phyloP scores from a whole-genome alignment of 140 eudicot species.

The Ambrosia hybrid region DNA sequence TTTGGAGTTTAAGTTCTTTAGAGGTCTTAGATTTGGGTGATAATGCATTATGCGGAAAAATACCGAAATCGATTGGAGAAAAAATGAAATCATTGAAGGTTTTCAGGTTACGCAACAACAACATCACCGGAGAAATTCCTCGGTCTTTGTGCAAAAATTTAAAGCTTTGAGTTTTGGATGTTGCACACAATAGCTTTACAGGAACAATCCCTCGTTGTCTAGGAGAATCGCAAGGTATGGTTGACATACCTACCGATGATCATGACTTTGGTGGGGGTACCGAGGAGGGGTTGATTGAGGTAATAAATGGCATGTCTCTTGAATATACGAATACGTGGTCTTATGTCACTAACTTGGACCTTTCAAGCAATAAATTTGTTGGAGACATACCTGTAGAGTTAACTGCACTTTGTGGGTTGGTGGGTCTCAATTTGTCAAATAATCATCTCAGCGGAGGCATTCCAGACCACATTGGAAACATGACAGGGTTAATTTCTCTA shows the following conservation, averaged over 20 bases:
- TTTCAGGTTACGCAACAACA: conserved; percentile 29
- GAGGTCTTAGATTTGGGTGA: conserved; percentile 32
- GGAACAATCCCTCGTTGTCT: conserved; percentile 28
- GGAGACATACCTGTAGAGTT: conserved; percentile 43
- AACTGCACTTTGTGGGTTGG: conserved; percentile 21
- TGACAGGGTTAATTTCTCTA: conserved; percentile 9
- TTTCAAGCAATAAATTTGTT: conserved; percentile 38
- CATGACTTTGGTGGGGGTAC: no score
- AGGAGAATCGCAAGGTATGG: background rate
- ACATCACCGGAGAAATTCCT: conserved; percentile 24
- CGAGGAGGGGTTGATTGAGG: conserved; percentile 5
- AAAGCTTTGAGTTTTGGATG: conserved; percentile 25
- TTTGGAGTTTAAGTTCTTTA: conserved; percentile 25
- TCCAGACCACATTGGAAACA: conserved; percentile 13
- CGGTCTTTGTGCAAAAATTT: conserved; percentile 22
- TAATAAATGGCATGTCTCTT: background rate
- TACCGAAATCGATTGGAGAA: conserved; percentile 35
- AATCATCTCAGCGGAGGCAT: conserved; percentile 39
- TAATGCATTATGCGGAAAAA: conserved; percentile 28
- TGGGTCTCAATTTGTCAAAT: conserved; percentile 37
- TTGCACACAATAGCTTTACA: conserved; percentile 13
- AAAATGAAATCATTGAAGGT: background rate
- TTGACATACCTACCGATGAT: background rate
- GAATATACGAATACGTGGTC: background rate
- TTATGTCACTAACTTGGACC: conserved; percentile 27